phyloP scores from a whole-genome alignment of 2,329 filamentous ascomycete genomes.

The Exophiala xenobiotica region DNA sequence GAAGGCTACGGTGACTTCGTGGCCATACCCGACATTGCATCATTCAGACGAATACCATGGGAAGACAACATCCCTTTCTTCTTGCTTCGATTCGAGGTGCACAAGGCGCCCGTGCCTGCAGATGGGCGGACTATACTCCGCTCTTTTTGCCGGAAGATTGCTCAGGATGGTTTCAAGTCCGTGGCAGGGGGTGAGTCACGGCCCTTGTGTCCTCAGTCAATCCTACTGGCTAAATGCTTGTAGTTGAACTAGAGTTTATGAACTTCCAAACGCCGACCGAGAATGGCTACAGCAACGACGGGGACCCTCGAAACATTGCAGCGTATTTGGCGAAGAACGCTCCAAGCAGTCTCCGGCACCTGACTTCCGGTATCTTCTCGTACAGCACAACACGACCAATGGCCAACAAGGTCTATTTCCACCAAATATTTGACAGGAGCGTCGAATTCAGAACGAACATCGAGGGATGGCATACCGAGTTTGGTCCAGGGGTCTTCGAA shows the following conservation, averaged over 20 bases:
- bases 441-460: constrained; percentile 2
- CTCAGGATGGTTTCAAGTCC: background rate
- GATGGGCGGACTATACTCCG: constrained; percentile 4
- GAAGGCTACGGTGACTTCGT: constrained; percentile 7
- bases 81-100: background rate
- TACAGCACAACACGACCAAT: constrained; percentile 5
- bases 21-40: constrained; percentile 2
- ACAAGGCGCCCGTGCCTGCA: background rate
- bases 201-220: background rate
- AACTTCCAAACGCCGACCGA: constrained; percentile 34
- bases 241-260: constrained; percentile 10
- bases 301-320: background rate
- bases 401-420: constrained; percentile 5
- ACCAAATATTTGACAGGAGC: constrained; percentile 5
- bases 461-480: constrained; percentile 10
- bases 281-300: constrained; percentile 29
- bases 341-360: background rate
- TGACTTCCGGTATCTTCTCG: constrained; percentile 8
- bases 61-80: constrained; percentile 10
- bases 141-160: background rate
- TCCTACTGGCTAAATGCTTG: background rate
- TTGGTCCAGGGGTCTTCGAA: constrained; percentile 8
- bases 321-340: constrained; percentile 2
- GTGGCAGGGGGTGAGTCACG: constrained; percentile 2
- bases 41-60: constrained; percentile 10